These are phyloP conservation scores for Quercus wislizeni DNA, from an alignment of 306 rosid genomes.

Conservation along the genomic window DNA sequence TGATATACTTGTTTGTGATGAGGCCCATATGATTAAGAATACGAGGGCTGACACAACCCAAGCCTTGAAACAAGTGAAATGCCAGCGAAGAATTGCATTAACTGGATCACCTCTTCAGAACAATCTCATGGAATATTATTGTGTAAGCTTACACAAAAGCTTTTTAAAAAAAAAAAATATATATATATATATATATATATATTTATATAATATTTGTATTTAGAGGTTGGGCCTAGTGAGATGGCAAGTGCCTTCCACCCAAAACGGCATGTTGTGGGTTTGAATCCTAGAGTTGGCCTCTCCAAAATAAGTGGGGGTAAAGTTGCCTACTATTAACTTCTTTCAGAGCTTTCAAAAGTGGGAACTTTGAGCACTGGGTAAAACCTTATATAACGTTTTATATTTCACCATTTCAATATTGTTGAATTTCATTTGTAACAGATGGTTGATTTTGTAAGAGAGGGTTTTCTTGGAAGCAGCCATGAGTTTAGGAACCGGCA, in stretches of 20 bases:
- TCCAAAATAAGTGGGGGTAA: too few relatives aligned
- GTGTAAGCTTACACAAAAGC: slow-evolving; percentile 56
- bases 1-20: slow-evolving; percentile 96
- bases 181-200: too few relatives aligned
- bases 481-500: slow-evolving; percentile 98
- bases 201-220: too few relatives aligned
- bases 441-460: slow-evolving; percentile 99
- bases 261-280: too few relatives aligned
- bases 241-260: too few relatives aligned
- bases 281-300: too few relatives aligned
- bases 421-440: slow-evolving; percentile 35
- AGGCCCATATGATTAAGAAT: slow-evolving; percentile 96
- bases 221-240: too few relatives aligned
- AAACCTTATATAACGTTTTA: not conserved
- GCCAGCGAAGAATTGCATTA: slow-evolving; percentile 95
- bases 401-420: slow-evolving; percentile 15
- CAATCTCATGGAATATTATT: slow-evolving; percentile 98
- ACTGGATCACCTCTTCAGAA: slow-evolving; percentile 99
- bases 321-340: too few relatives aligned
- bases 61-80: slow-evolving; percentile 91
- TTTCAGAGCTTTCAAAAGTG: too few relatives aligned
- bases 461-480: slow-evolving; percentile 99
- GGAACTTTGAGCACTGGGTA: too few relatives aligned
- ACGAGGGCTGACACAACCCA: slow-evolving; percentile 87
- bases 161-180: too few relatives aligned